Evolutionary conservation across 73 alveolate species (phyloP).

Genomic region (Paramecium bursaria): DNA sequence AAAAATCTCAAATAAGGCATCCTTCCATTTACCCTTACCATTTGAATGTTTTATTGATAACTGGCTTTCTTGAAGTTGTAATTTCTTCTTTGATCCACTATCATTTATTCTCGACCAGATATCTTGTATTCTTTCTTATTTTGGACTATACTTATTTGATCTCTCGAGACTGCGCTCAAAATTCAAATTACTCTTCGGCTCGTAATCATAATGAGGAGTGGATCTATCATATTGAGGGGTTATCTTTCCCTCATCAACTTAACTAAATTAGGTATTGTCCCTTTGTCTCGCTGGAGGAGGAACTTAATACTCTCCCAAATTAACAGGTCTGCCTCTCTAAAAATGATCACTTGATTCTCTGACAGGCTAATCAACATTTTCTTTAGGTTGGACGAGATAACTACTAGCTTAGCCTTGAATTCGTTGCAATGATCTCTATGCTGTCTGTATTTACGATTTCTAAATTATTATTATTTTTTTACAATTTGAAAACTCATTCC

Average conservation of each 20-base stretch:
- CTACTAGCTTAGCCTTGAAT: background rate
- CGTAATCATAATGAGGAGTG: too few relatives aligned
- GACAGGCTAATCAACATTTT: background rate
- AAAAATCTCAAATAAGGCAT: constrained; percentile 30
- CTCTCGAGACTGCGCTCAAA: constrained; percentile 15
- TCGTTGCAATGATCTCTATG: background rate
- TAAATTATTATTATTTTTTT: background rate
- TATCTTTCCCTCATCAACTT: too few relatives aligned
- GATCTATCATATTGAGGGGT: too few relatives aligned
- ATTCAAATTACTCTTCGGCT: too few relatives aligned
- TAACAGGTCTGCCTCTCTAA: background rate
- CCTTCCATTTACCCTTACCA: constrained; percentile 50
- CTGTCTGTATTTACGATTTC: background rate
- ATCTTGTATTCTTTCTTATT: background rate
- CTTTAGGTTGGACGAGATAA: background rate
- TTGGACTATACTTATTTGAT: background rate
- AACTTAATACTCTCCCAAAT: constrained; percentile 24
- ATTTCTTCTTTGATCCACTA: background rate
- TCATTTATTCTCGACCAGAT: background rate
- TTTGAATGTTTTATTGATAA: background rate
- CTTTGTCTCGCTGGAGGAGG: too few relatives aligned
- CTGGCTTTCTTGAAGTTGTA: background rate
- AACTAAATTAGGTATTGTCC: too few relatives aligned
- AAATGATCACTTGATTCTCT: background rate
- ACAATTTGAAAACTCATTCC: background rate